phyloP scores from a whole-genome alignment of 2,329 filamentous ascomycete genomes.

The Arthrobotrys megalospora region DNA sequence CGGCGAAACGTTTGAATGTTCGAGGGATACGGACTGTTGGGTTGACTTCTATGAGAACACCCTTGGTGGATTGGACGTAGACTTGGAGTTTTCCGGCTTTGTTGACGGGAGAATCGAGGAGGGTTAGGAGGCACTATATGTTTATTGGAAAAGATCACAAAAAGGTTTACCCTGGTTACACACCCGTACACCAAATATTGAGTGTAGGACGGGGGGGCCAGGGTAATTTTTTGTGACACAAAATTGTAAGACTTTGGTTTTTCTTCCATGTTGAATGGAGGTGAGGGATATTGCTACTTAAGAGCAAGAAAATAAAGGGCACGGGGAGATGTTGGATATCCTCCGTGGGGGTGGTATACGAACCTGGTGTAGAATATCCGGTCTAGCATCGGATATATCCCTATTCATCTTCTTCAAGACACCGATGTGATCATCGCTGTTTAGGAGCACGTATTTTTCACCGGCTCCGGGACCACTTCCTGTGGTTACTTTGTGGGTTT shows the following conservation, averaged over 20 bases:
- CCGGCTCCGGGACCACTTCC: slow-evolving; percentile 78
- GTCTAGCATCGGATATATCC: slow-evolving; percentile 96
- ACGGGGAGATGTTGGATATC: slow-evolving; percentile 58
- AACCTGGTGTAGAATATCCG: slow-evolving; percentile 99
- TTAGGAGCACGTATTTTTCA: slow-evolving; percentile 96
- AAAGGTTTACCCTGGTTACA: slow-evolving; percentile 43
- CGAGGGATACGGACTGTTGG: slow-evolving; percentile 97
- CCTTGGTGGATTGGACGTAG: slow-evolving; percentile 97
- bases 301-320: slow-evolving; percentile 10
- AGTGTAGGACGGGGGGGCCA: background rate
- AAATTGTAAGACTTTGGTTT: slow-evolving; percentile 48
- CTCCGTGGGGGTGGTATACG: slow-evolving; percentile 66
- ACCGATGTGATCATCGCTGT: slow-evolving; percentile 98
- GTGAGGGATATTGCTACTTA: background rate
- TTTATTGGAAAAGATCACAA: slow-evolving; percentile 39
- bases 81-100: slow-evolving; percentile 98
- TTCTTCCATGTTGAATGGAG: slow-evolving; percentile 61
- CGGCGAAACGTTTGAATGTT: slow-evolving; percentile 98
- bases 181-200: slow-evolving; percentile 7
- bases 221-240: slow-evolving; percentile 18
- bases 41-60: slow-evolving; percentile 96
- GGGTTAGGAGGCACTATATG: slow-evolving; percentile 89
- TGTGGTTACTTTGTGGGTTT: slow-evolving; percentile 94
- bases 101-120: slow-evolving; percentile 98
- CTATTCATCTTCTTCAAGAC: slow-evolving; percentile 99